Evolutionary conservation across 495 filamentous ascomycete species (phyloP), one percentile per base, ranked within the genome.

Genomic region (Penicillium longicatenatum): DNA sequence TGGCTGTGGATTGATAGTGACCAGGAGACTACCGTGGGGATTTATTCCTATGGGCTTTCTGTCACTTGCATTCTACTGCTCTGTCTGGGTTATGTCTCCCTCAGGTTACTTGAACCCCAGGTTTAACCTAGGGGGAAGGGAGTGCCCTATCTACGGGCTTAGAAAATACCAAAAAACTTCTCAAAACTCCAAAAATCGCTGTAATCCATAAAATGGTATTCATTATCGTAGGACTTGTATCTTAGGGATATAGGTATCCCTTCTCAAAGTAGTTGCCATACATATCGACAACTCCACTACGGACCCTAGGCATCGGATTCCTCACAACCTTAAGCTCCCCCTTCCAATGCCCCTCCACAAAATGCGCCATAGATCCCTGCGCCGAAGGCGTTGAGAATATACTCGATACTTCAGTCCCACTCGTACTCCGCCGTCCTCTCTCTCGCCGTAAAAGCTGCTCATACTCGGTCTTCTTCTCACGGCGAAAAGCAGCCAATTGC

Each of bases 191-290:
- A n/a, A 39, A 39, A 39, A 16, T 39, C 16, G 16, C 42, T 22
- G 42, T 45, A 20, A 22, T 45, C 4, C 20, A 24, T 22, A 24
- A 24, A 44, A 8, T 44, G n/a, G n/a, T 44, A 20, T 44, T 17
- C 21, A 20, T 21, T 11, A 20, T 20, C n/a, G 17, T 41, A n/a
- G 41, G 44, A 20, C 51, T 3, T 46, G 33, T 46, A 37, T 14
- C 49, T 77, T 58, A 81, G 50, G 77, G 79, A 63, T 81, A 82
- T 11, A 82, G 57, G 55, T 80, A 79, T 3, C 77, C 79, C 63
- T 79, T 81, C 65, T 80, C 79, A 53, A 80, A 82, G 58, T 76
- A 75, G 66, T 82, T 82, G 6, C 80, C 80, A 67, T 80, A 82
- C 66, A 79, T 78, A 65, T 82, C 79, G 24, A 80, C 73, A 55